Evolutionary conservation across 495 filamentous ascomycete species (phyloP).

Genomic region (Talaromyces thailandensis): DNA sequence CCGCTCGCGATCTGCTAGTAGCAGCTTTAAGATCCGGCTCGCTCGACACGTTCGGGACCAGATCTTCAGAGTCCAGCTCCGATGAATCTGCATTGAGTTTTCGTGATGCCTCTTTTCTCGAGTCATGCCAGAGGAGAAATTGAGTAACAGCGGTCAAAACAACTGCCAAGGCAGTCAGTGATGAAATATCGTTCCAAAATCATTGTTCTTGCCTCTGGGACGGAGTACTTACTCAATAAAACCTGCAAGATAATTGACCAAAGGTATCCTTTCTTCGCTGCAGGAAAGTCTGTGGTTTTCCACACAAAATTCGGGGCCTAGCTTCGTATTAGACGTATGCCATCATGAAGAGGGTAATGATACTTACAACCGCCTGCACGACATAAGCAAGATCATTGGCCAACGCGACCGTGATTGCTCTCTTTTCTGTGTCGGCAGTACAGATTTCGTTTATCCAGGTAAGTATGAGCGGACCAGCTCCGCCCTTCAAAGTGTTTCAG

Average conservation of each 20-base stretch:
- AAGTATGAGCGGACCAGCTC: neutral
- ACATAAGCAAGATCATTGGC: slow-evolving; percentile 19
- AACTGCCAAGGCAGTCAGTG: neutral
- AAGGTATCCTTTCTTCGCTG: slow-evolving; percentile 23
- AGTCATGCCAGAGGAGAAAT: neutral
- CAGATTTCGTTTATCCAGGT: slow-evolving; percentile 24
- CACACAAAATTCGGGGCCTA: slow-evolving; percentile 30
- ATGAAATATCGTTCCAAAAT: neutral
- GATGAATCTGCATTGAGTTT: neutral
- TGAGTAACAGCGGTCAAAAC: neutral
- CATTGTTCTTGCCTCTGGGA: neutral
- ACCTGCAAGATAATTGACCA: slow-evolving; percentile 23
- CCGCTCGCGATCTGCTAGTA: neutral
- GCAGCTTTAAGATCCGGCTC: neutral
- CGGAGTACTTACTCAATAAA: neutral
- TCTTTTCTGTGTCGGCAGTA: slow-evolving; percentile 18
- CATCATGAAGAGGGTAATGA: too few species aligned
- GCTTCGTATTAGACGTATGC: neutral
- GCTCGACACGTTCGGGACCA: neutral
- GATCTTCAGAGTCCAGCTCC: neutral
- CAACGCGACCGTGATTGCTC: slow-evolving; percentile 16
- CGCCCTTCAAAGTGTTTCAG: neutral
- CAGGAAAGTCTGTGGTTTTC: slow-evolving; percentile 29
- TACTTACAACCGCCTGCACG: slow-evolving; percentile 19
- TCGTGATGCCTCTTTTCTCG: neutral